A percentile compares a stretch with the other conserved stretches of the same genome.
Conservation (phyloP, 176 grass and related monocot genomes). For the barley (Hordeum vulgare) region MorexV3_pseudomolecules_assembly NC_058521.1:557868764-557869263, state of each 20-base stretch:
- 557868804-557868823: slow-evolving; percentile 5
- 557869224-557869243: slow-evolving; percentile 12
- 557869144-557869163: slow-evolving; percentile 98
- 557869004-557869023: not conserved
- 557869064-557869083: slow-evolving; percentile 4
- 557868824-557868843: not conserved
- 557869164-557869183: slow-evolving; percentile 95
- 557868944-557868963: not conserved
- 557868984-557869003: not conserved
- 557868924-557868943: slow-evolving; percentile 3
- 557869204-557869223: slow-evolving; percentile 50
- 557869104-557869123: slow-evolving; percentile 95
- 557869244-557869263: slow-evolving; percentile 6
- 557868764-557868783: not conserved
- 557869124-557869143: slow-evolving; percentile 94
- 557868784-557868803: not conserved
- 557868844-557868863: not conserved
- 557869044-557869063: slow-evolving; percentile 1
- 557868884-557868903: not conserved
- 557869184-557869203: slow-evolving; percentile 94
- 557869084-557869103: slow-evolving; percentile 33
- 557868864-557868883: not conserved
- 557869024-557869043: slow-evolving; percentile 2
- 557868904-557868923: not conserved
- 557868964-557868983: not conserved